Base-by-base conservation (phyloP, 148 eudicot species). In the Arbutus unedo region DNA sequence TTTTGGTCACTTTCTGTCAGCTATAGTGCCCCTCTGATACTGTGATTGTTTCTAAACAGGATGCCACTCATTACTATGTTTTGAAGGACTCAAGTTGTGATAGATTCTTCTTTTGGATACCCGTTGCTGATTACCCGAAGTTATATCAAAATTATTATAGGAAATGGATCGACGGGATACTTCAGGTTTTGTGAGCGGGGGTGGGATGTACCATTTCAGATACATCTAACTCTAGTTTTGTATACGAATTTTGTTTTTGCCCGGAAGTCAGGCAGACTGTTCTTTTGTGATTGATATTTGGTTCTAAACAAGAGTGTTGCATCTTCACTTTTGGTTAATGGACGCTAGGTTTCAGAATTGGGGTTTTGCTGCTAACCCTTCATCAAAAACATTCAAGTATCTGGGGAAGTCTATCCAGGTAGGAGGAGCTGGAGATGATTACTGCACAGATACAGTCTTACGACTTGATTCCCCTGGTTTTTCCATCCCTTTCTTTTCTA, bases 121-220 rank as follows among this genome's bases (percentile, higher is more conserved):
- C 43, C 68, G 43, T 79, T 74, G 75, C 76, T 86, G 80, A 79
- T 78, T 74, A 79, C 79, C 56, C 21, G 82, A 60, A 75, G 55
- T 67, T 79, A 25, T 53, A 44, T 4, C 67, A 82, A 73, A 50
- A 62, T 77, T 73, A 48, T 54, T 67, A 23, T 57, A 84, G 74
- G 75, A 88, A 90, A 97, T 97, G 99, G 99, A 97, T 84, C 94
- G 98, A 13, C 85, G 86, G 85, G 99, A 97, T 86, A 97, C 99
- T 56, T 97, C 99, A 19, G 99, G 99, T 84, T 97, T 97, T 84
- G 97, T 94, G 48, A 97, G 99, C 70, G 99, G 99, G 73, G 97
- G 99, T 83, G 88, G 88, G 85, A 86, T 87, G 87, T 84, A 25
- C 88, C 81, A 77, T 77, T 81, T 55, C 41, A 70, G 87, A 78